Conservation (phyloP, 306 rosid species). For the Begonia peltatifolia region DNA sequence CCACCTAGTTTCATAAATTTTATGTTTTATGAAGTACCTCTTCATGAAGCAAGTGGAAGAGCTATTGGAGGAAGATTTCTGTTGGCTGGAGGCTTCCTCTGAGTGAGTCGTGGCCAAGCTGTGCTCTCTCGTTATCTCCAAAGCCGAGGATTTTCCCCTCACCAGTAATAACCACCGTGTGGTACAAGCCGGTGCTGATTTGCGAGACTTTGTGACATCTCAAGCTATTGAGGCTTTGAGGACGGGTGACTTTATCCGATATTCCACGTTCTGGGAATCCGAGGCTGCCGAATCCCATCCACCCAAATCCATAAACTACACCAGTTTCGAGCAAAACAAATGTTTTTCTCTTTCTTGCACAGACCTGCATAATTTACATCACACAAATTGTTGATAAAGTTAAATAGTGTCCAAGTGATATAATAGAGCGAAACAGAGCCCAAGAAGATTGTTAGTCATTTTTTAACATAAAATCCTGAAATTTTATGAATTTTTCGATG, state of each 20-base stretch:
- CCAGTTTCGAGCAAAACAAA: conserved; percentile 69
- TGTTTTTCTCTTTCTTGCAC: conserved; percentile 89
- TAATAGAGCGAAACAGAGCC: too few species aligned
- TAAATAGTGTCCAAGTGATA: too few species aligned
- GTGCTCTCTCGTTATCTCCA: conserved; percentile 90
- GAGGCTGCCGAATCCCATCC: conserved; percentile 93
- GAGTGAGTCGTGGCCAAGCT: conserved; percentile 71
- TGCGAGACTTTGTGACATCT: conserved; percentile 64
- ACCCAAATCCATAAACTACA: conserved; percentile 65
- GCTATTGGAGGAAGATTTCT: conserved; percentile 38
- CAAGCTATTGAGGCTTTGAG: conserved; percentile 53
- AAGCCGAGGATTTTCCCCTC: conserved; percentile 66
- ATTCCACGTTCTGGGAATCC: conserved; percentile 67
- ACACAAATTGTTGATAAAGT: too few species aligned
- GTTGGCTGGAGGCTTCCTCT: conserved; percentile 71
- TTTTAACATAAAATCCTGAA: too few species aligned
- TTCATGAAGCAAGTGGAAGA: too few species aligned
- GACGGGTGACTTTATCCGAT: conserved; percentile 57
- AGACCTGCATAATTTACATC: conserved; percentile 30
- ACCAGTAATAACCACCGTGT: conserved; percentile 58
- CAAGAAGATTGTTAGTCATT: too few species aligned
- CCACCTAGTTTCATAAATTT: too few species aligned
- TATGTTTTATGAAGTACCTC: too few species aligned
- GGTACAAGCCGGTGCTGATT: conserved; percentile 80
- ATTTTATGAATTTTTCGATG: too few species aligned